phyloP scores from a whole-genome alignment of 1,284 basidiomycete genomes.

The Trichosporon sp. region DNA sequence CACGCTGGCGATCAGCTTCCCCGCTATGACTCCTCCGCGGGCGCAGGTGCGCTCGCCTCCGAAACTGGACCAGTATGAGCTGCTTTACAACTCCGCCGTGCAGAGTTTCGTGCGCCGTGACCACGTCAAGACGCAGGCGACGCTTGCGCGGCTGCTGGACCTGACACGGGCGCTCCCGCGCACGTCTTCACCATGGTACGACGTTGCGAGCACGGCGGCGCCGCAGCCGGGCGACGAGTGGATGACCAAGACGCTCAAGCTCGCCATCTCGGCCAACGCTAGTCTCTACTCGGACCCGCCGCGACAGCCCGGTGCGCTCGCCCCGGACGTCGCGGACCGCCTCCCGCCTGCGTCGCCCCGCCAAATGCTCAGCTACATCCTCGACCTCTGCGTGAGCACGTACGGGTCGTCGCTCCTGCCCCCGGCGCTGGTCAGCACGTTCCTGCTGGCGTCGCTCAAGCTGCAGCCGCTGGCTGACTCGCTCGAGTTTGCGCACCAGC shows the following conservation, averaged over 20 bases:
- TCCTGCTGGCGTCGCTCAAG: slow-evolving; percentile 42
- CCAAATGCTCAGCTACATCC: slow-evolving; percentile 26
- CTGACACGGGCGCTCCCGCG: slow-evolving; percentile 18
- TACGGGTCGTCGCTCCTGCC: slow-evolving; percentile 30
- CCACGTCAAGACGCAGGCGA: slow-evolving; percentile 39
- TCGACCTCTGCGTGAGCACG: slow-evolving; percentile 18
- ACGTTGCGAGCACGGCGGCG: slow-evolving; percentile 4
- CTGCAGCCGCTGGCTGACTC: slow-evolving; percentile 28
- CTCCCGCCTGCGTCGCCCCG: slow-evolving; percentile 33
- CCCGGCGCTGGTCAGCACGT: slow-evolving; percentile 36
- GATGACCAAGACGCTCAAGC: slow-evolving; percentile 41
- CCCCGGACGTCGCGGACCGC: slow-evolving; percentile 15
- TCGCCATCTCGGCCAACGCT: slow-evolving; percentile 36
- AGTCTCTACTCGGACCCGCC: slow-evolving; percentile 43
- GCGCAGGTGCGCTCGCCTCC: slow-evolving; percentile 7
- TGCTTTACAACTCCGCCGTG: slow-evolving; percentile 43
- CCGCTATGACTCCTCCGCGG: slow-evolving; percentile 12
- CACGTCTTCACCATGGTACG: slow-evolving; percentile 19
- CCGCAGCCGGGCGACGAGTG: slow-evolving; percentile 26
- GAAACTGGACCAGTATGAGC: slow-evolving; percentile 27
- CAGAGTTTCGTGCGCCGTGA: slow-evolving; percentile 47
- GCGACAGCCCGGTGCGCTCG: not conserved
- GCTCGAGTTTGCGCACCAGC: slow-evolving; percentile 31
- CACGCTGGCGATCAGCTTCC: slow-evolving; percentile 12
- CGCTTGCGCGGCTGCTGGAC: slow-evolving; percentile 29